A percentile compares a stretch with the other conserved stretches of the same genome.
These are phyloP conservation scores for Magnolia officinalis DNA, from an alignment of 164 flowering plant species.

Conservation along the genomic window DNA sequence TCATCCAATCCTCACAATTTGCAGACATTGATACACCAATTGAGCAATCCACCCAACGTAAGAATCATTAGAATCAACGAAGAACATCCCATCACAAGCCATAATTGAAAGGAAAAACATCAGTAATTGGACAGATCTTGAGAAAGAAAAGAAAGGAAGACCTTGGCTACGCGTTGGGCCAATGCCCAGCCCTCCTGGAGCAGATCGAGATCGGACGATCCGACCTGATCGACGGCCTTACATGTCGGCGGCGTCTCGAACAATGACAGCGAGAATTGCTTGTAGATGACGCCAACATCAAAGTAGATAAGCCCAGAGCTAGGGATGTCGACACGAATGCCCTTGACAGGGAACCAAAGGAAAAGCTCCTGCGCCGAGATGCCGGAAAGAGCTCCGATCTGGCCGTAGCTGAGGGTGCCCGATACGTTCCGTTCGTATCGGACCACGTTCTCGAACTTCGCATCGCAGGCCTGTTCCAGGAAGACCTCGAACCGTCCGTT, in stretches of 20 bases:
- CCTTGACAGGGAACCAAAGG: constrained; percentile 47
- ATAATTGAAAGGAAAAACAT: no score
- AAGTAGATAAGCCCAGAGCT: constrained; percentile 47
- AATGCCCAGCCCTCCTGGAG: neutral
- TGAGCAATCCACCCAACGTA: neutral
- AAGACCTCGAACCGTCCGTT: constrained; percentile 36
- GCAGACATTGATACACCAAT: neutral
- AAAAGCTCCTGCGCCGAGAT: constrained; percentile 44
- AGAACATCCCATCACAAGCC: neutral
- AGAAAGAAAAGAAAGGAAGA: neutral
- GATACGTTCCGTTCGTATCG: constrained; percentile 38
- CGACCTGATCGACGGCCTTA: constrained; percentile 12
- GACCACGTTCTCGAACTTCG: constrained; percentile 38
- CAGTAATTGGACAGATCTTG: neutral
- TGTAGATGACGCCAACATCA: constrained; percentile 43
- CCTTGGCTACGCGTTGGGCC: neutral
- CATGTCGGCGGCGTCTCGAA: constrained; percentile 46
- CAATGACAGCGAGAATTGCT: constrained; percentile 40
- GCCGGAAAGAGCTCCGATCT: constrained; percentile 37
- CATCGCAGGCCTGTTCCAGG: constrained; percentile 34
- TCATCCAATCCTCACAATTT: neutral
- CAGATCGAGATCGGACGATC: neutral
- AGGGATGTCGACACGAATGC: constrained; percentile 43
- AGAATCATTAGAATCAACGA: neutral
- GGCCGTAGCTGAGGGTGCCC: constrained; percentile 38